phyloP scores from a whole-genome alignment of 2,329 filamentous ascomycete species.

The Periconia macrospinosa region DNA sequence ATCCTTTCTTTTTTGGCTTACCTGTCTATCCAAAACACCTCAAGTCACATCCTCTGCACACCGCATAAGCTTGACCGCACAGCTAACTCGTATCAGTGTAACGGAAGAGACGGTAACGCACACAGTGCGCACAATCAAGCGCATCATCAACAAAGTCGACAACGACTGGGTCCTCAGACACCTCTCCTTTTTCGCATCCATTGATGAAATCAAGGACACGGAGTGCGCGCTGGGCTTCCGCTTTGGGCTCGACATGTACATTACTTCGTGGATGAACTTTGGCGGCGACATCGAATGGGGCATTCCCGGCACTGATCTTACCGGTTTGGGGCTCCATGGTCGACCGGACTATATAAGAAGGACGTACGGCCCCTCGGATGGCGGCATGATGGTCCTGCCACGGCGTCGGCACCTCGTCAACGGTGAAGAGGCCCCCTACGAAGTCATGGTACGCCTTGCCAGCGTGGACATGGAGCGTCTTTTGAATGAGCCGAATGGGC shows the following conservation, averaged over 20 bases:
- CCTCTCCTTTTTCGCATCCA: constrained; percentile 32
- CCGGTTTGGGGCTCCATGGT: constrained; percentile 23
- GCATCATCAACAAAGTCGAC: constrained; percentile 30
- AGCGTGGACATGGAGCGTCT: constrained; percentile 37
- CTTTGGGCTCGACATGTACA: constrained; percentile 37
- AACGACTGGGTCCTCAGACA: constrained; percentile 35
- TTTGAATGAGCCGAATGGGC: constrained; percentile 29
- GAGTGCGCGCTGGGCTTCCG: constrained; percentile 30
- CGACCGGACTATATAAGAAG: constrained; percentile 38
- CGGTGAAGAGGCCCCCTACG: constrained; percentile 34
- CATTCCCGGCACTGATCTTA: constrained; percentile 36
- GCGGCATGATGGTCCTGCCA: constrained; percentile 40
- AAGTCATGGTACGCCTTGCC: constrained; percentile 37
- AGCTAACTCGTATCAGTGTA: constrained; percentile 29
- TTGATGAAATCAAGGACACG: constrained; percentile 31
- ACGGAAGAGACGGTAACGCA: constrained; percentile 30
- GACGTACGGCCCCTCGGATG: constrained; percentile 32
- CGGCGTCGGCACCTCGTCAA: constrained; percentile 24
- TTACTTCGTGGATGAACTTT: constrained; percentile 41
- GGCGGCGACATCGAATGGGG: constrained; percentile 35
- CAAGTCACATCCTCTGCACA: constrained; percentile 1
- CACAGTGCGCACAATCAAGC: constrained; percentile 29
- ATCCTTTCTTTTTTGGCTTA: constrained; percentile 3
- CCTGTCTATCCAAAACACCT: not conserved
- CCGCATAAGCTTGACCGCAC: not conserved